These are phyloP conservation scores for Viola pubescens DNA, from an alignment of 441 rosid genomes.

Conservation along the genomic window DNA sequence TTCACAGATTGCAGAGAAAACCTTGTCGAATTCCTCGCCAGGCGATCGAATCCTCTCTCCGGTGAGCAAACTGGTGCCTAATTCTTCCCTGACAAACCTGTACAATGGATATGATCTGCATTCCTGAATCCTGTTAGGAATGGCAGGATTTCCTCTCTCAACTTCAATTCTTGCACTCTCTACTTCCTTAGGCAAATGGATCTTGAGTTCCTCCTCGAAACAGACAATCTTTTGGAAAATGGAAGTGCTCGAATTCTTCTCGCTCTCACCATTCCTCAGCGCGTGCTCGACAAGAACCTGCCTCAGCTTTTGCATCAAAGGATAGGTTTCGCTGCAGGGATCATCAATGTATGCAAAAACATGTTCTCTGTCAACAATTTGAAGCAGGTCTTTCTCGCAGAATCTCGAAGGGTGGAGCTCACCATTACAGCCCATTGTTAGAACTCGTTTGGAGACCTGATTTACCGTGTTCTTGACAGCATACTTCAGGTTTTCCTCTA, in stretches of 20 bases:
- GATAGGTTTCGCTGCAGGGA: slow-evolving; percentile 55
- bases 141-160: slow-evolving; percentile 34
- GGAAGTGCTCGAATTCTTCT: slow-evolving; percentile 33
- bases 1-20: slow-evolving; percentile 51
- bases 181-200: slow-evolving; percentile 45
- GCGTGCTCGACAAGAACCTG: slow-evolving; percentile 58
- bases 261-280: slow-evolving; percentile 36
- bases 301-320: slow-evolving; percentile 54
- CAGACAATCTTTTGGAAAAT: slow-evolving; percentile 44
- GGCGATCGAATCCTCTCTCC: slow-evolving; percentile 53
- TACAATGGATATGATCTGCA: slow-evolving; percentile 71
- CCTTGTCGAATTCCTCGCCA: slow-evolving; percentile 59
- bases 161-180: slow-evolving; percentile 36
- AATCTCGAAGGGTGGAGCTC: slow-evolving; percentile 60
- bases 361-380: slow-evolving; percentile 43
- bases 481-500: slow-evolving; percentile 58
- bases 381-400: slow-evolving; percentile 48
- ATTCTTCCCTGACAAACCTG: slow-evolving; percentile 49
- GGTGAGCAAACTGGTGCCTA: slow-evolving; percentile 41
- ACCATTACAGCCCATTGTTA: slow-evolving; percentile 22
- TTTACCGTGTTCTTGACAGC: slow-evolving; percentile 37
- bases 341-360: slow-evolving; percentile 53
- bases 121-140: slow-evolving; percentile 44
- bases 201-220: slow-evolving; percentile 48
- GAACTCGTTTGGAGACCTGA: slow-evolving; percentile 35